Base-by-base conservation (phyloP, 2,329 filamentous ascomycete genomes). In the Talaromyces albobiverticillius region DNA sequence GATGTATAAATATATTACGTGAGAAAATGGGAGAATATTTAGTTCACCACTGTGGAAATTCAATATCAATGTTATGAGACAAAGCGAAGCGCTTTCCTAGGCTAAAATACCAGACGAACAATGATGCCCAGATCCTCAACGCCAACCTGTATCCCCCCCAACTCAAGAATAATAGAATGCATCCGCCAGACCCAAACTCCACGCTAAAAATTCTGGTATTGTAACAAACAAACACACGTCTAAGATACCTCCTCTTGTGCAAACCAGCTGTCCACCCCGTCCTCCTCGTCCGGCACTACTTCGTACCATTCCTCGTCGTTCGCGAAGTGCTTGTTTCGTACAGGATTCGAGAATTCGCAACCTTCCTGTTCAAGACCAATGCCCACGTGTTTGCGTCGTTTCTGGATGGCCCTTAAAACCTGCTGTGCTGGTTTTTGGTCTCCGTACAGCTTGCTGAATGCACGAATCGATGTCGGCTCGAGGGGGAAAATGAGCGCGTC, bases 341-440 rank as follows among this genome's bases (percentile, higher is more conserved):
- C 75, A 18, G 76, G 73, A 29, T 77, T 84, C 3, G 77, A 81
- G 5, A 85, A 66, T 20, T 73, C 76, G 38, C 76, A 76, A 4
- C 82, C 82, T 38, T 75, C 77, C 42, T 74, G 71, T 53, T 82
- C 81, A 60, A 84, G 71, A 0, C 76, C 79, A 3, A 78, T 72
- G 2, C 82, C 82, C 58, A 82, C 69, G 20, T 71, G 70, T 46
- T 70, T 70, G 63, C 83, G 83, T 56, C 76, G 76, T 41, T 72
- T 70, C 31, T 76, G 69, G 31, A 83, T 68, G 8, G 76, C 74
- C 50, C 70, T 67, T 14, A 77, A 60, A 3, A 76, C 69, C 45
- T 77, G 72, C 38, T 67, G 61, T 3, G 78, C 78, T n/a, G 72
- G 67, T 1, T 68, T 71, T 41, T 71, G 65, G 45, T 72, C 67